Evolutionary conservation across 1,284 basidiomycete species (phyloP).

Genomic region (Anthracocystis setariae): DNA sequence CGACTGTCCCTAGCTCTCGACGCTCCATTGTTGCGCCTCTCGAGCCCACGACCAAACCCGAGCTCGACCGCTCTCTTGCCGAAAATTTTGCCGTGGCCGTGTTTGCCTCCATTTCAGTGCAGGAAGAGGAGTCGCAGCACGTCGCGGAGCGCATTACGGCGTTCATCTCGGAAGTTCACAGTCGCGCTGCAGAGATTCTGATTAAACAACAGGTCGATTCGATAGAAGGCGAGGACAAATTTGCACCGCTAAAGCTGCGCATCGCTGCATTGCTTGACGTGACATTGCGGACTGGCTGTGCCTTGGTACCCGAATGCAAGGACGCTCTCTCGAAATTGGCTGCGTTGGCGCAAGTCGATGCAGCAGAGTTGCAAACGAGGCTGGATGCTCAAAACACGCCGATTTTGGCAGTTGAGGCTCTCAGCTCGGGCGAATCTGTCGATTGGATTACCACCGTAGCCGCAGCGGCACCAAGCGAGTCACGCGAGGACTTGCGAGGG

Average conservation of each 20-base stretch:
- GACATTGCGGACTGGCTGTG: conserved; percentile 17
- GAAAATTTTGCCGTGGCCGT: conserved; percentile 24
- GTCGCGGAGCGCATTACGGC: background rate
- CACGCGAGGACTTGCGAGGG: conserved; percentile 27
- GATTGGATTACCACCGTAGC: conserved; percentile 40
- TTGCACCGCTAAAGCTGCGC: conserved; percentile 15
- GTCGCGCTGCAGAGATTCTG: conserved; percentile 13
- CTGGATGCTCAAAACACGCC: conserved; percentile 1
- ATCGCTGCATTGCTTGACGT: conserved; percentile 27
- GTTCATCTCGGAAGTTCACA: conserved; percentile 22
- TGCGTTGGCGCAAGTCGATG: conserved; percentile 3
- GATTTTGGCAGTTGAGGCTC: conserved; percentile 6
- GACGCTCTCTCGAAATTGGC: conserved; percentile 10
- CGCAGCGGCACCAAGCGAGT: conserved; percentile 12
- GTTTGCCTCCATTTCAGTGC: conserved; percentile 10
- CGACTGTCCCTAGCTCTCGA: background rate
- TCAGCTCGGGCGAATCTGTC: background rate
- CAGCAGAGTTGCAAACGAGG: conserved; percentile 10
- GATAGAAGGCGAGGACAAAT: background rate
- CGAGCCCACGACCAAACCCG: background rate
- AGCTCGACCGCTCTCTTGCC: conserved; percentile 1
- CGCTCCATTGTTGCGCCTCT: conserved; percentile 21
- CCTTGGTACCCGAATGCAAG: background rate
- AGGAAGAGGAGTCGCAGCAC: background rate
- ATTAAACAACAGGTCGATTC: background rate